Evolutionary conservation across 805 yeast genomes (phyloP).

Genomic region (Candida maesae): DNA sequence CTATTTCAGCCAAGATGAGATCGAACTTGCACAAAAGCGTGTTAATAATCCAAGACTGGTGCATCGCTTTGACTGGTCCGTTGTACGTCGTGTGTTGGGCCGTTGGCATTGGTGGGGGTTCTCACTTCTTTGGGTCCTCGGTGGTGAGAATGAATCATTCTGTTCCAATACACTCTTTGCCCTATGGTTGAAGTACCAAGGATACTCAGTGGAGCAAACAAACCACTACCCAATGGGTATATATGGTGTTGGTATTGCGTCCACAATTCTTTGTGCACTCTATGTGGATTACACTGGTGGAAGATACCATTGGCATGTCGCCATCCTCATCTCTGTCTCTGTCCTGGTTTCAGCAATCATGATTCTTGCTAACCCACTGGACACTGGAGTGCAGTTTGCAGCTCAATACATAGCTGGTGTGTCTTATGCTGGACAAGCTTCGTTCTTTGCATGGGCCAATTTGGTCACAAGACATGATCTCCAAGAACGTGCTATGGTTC

Average conservation of each 20-base stretch:
- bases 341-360: constrained; percentile 46
- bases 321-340: constrained; percentile 39
- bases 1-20: constrained; percentile 39
- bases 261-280: constrained; percentile 41
- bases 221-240: constrained; percentile 56
- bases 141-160: constrained; percentile 46
- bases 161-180: constrained; percentile 45
- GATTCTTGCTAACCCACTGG: constrained; percentile 39
- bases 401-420: constrained; percentile 56
- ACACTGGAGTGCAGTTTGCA: constrained; percentile 39
- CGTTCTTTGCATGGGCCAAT: constrained; percentile 63
- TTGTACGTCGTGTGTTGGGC: constrained; percentile 41
- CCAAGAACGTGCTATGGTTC: constrained; percentile 59
- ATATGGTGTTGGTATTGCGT: constrained; percentile 45
- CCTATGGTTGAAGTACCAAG: constrained; percentile 39
- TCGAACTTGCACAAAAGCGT: constrained; percentile 39
- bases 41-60: constrained; percentile 35
- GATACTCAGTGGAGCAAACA: constrained; percentile 40
- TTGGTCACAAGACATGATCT: constrained; percentile 53
- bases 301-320: constrained; percentile 49
- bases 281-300: constrained; percentile 41
- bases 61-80: constrained; percentile 34
- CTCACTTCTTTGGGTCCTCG: constrained; percentile 47
- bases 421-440: constrained; percentile 56
- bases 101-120: constrained; percentile 59